These are phyloP conservation scores for Pyricularia sp. DNA, from an alignment of 2,329 filamentous ascomycete genomes.

Conservation along the genomic window DNA sequence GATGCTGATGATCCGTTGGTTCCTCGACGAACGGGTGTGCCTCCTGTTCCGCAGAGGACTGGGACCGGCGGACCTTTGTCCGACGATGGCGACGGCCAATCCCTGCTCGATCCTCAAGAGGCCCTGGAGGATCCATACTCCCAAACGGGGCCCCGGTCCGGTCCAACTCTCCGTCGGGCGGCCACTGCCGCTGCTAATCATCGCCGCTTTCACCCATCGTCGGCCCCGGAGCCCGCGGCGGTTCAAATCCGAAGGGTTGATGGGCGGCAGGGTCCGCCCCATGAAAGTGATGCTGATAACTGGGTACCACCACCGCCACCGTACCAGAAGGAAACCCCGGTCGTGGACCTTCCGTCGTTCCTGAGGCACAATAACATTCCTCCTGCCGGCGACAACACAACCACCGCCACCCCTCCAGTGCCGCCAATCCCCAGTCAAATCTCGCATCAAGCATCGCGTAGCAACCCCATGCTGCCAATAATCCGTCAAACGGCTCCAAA, in stretches of 20 bases:
- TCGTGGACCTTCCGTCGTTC: constrained; percentile 38
- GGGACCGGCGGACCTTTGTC: not conserved
- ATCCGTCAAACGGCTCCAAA: not conserved
- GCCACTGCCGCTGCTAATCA: constrained; percentile 66
- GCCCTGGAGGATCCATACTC: constrained; percentile 60
- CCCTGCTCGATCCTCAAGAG: constrained; percentile 42
- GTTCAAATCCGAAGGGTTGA: constrained; percentile 56
- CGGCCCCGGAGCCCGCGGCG: constrained; percentile 36
- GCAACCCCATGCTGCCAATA: not conserved
- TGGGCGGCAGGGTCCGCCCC: constrained; percentile 58
- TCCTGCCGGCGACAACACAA: constrained; percentile 5
- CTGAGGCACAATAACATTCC: constrained; percentile 28
- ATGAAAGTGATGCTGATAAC: constrained; percentile 78
- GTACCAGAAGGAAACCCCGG: constrained; percentile 54
- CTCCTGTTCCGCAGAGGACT: constrained; percentile 8
- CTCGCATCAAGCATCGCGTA: not conserved
- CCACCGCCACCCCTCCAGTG: not conserved
- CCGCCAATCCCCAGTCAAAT: not conserved
- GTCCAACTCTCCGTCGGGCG: constrained; percentile 56
- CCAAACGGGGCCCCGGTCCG: constrained; percentile 58
- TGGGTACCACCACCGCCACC: constrained; percentile 80
- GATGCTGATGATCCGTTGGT: constrained; percentile 39
- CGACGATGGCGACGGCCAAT: constrained; percentile 31
- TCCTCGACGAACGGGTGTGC: constrained; percentile 32
- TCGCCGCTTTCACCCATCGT: constrained; percentile 47